Evolutionary conservation across 2,329 filamentous ascomycete genomes (phyloP), one percentile per base, ranked within the genome.

Genomic region (Fusarium sp.): DNA sequence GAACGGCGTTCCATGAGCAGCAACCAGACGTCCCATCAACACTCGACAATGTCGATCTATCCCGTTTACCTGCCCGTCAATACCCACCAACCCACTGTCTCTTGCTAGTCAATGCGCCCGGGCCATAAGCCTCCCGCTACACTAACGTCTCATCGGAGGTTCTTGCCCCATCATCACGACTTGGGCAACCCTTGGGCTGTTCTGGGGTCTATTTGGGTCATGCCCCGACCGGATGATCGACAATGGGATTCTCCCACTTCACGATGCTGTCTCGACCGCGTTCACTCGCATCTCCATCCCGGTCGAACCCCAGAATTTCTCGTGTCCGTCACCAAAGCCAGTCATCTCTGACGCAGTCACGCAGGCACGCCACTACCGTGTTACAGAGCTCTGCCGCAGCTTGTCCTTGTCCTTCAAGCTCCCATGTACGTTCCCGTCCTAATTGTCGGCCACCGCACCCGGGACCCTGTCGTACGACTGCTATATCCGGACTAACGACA

Each of bases 61-160:
- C 63, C 76, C 60, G 41, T 59, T 68, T 78, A 32, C 35, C 35
- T 39, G 56, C 23, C 57, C 64, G 41, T 41, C 39, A 50, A 39
- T 67, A 66, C 64, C 67, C 68, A 67, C 66, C 66, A 64, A 25
- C 64, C 65, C 73, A 69, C 62, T 67, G 66, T 57, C 65, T 58
- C 56, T 59, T 62, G 54, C 57, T 56, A 71, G 64, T 67, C 66
- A 74, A 75, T 60, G 67, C 65, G 64, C 64, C 67, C 64, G 65
- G 73, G 72, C 64, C 62, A 71, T 64, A 75, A 78, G 77, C 76
- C 75, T 78, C 77, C 77, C 77, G 77, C 39, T 65, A 68, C 71
- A 76, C 77, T 79, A 79, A 69, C 50, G 54, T 66, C 52, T 66
- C 25, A 77, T 76, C 76, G 77, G 77, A 73, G 68, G 41, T 39